Conservation (phyloP, 805 yeast species). For the Candida quercuum region DNA sequence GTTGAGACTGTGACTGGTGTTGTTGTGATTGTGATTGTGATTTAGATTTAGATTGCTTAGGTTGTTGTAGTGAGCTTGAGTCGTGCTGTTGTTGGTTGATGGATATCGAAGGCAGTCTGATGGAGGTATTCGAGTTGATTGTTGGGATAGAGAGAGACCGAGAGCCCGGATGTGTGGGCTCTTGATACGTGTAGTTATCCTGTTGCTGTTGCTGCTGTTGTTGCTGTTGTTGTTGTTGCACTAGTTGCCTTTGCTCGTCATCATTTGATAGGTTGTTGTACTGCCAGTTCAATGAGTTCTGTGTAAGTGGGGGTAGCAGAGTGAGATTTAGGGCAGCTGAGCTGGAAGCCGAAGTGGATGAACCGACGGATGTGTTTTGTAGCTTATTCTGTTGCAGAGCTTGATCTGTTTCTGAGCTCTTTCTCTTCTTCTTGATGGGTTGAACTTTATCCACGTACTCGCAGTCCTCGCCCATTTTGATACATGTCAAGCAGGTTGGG, state of each 20-base stretch:
- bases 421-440: slow-evolving; percentile 1
- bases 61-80: background rate
- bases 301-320: slow-evolving; percentile 1
- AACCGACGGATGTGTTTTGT: no score
- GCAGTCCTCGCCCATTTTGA: slow-evolving; percentile 34
- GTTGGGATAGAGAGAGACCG: slow-evolving; percentile 3
- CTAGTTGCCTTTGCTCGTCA: no score
- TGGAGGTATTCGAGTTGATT: slow-evolving; percentile 4
- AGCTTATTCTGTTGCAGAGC: background rate
- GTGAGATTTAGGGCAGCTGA: background rate
- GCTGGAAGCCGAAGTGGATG: background rate
- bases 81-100: slow-evolving; percentile 3
- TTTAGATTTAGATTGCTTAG: background rate
- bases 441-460: slow-evolving; percentile 18
- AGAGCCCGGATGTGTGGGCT: background rate
- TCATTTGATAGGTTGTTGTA: background rate
- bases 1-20: background rate
- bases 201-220: slow-evolving; percentile 1
- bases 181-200: slow-evolving; percentile 5
- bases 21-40: background rate
- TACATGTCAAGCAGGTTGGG: slow-evolving; percentile 45
- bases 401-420: background rate
- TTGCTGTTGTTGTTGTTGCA: background rate
- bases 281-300: background rate
- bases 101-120: slow-evolving; percentile 12